Evolutionary conservation across 495 filamentous ascomycete genomes (phyloP), one percentile per base, ranked within the genome.

Genomic region (Stereocaulon alpinum): DNA sequence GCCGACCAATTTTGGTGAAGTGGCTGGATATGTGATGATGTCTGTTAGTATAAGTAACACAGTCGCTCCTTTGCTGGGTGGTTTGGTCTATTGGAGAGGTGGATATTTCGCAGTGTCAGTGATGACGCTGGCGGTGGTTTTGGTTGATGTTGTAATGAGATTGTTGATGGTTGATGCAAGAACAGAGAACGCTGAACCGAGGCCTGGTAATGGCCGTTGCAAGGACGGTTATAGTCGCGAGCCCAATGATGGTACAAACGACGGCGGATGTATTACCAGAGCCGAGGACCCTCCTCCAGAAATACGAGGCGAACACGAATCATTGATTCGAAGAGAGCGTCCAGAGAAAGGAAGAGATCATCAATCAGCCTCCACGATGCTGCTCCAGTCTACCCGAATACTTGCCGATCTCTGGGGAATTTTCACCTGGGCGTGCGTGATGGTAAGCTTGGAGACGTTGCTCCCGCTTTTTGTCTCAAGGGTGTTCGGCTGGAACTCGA

Each of bases 381-480:
- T 82, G 40, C 66, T 83, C 27, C 73, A 67, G 37, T 77, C 77
- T 0, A 68, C 70, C n/a, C 74, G 79, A 20, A 67, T 81, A 9
- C 64, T 78, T 11, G 69, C 70, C 17, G 75, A 76, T 2, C 63
- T 82, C 10, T 76, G 76, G 56, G 77, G 70, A 9, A 70, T 74
- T 20, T 63, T 82, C 45, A 71, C 76, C 20, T 72, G 82, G 66
- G 76, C 79, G 2, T 70, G 76, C 22, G 68, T 84, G 10, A 69
- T 83, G 68, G 81, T 83, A 18, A 58, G 69, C 15, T 80, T 85
- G 62, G 83, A 85, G 68, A 74, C 77, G 34, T 75, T 82, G 3
- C 70, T 91, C 11, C 83, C 89, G 11, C 70, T 90, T 6, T 84
- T 82, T 60, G 83, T 87, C 12, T 74, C 81, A 60, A 67, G 73